Percentiles rank a stretch among this genome's conserved stretches.
phyloP scores from a whole-genome alignment of 1,284 basidiomycete species.

The Agroathelia rolfsii region DNA sequence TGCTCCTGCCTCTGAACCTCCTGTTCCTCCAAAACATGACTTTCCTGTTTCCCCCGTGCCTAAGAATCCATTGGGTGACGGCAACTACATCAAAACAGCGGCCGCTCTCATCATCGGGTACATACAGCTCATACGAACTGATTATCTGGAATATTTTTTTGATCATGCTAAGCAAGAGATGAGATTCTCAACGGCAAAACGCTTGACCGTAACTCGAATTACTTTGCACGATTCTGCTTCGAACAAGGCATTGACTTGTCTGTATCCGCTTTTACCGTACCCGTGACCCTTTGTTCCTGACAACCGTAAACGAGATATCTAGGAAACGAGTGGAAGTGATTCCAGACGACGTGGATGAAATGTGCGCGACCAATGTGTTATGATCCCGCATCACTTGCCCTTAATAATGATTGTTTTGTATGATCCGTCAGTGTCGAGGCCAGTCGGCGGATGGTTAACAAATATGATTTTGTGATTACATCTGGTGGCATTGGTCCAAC shows the following conservation, averaged over 20 bases:
- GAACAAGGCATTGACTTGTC: slow-evolving; percentile 81
- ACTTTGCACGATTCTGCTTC: slow-evolving; percentile 81
- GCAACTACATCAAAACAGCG: slow-evolving; percentile 59
- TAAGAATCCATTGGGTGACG: slow-evolving; percentile 55
- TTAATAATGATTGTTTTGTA: slow-evolving; percentile 2
- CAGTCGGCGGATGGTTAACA: slow-evolving; percentile 68
- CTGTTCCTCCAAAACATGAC: slow-evolving; percentile 14
- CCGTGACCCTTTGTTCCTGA: no score
- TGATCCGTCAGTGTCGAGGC: slow-evolving; percentile 60
- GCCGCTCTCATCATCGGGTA: slow-evolving; percentile 71
- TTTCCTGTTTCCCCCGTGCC: slow-evolving; percentile 52
- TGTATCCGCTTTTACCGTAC: no score
- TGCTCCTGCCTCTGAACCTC: no score
- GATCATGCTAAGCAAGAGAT: no score
- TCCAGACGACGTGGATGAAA: slow-evolving; percentile 82
- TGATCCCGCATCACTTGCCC: no score
- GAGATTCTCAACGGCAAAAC: slow-evolving; percentile 85
- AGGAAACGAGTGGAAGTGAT: slow-evolving; percentile 89
- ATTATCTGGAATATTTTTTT: slow-evolving; percentile 2
- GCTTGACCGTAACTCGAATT: slow-evolving; percentile 78
- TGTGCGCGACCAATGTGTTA: slow-evolving; percentile 41
- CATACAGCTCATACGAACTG: slow-evolving; percentile 12
- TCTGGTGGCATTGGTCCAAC: slow-evolving; percentile 83
- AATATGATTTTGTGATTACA: slow-evolving; percentile 84
- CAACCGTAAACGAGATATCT: no score